Conservation (phyloP, 2,329 filamentous ascomycete species). For the Colletotrichum liriopes region DNA sequence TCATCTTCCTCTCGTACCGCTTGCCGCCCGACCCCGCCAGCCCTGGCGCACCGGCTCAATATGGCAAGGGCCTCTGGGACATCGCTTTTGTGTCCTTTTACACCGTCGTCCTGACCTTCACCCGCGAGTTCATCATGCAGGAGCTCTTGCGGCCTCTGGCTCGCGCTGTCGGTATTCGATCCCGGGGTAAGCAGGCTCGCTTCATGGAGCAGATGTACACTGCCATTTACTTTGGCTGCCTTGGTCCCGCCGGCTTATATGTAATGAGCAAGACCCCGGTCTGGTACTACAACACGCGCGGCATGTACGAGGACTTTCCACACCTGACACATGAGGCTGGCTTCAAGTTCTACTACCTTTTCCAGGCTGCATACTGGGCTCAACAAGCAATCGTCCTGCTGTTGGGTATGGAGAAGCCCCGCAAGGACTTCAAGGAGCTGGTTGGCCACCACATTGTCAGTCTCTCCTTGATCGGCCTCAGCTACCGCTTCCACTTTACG, state of each 20-base stretch:
- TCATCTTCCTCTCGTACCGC: slow-evolving; percentile 92
- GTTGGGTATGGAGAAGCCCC: slow-evolving; percentile 90
- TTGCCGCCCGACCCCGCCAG: slow-evolving; percentile 67
- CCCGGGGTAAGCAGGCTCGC: slow-evolving; percentile 84
- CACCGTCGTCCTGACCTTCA: slow-evolving; percentile 90
- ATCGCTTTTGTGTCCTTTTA: slow-evolving; percentile 92
- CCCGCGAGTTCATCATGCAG: slow-evolving; percentile 97
- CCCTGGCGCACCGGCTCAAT: slow-evolving; percentile 71
- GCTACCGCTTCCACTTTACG: slow-evolving; percentile 97
- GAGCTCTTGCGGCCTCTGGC: slow-evolving; percentile 85
- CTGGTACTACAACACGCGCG: slow-evolving; percentile 94
- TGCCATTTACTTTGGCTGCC: slow-evolving; percentile 87
- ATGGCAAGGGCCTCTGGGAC: slow-evolving; percentile 91
- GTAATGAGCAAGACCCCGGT: slow-evolving; percentile 93
- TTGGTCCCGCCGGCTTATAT: slow-evolving; percentile 88
- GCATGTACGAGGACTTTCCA: slow-evolving; percentile 92
- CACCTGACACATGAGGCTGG: slow-evolving; percentile 83
- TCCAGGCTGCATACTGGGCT: slow-evolving; percentile 95
- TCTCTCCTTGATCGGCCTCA: slow-evolving; percentile 84
- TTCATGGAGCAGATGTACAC: slow-evolving; percentile 99
- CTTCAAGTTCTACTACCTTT: slow-evolving; percentile 97
- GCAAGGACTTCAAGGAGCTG: slow-evolving; percentile 96
- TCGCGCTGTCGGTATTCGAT: slow-evolving; percentile 76
- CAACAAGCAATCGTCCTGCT: slow-evolving; percentile 93
- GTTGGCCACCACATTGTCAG: slow-evolving; percentile 94